Evolutionary conservation across 345 rosid species (phyloP).

Genomic region (Passiflora organensis): DNA sequence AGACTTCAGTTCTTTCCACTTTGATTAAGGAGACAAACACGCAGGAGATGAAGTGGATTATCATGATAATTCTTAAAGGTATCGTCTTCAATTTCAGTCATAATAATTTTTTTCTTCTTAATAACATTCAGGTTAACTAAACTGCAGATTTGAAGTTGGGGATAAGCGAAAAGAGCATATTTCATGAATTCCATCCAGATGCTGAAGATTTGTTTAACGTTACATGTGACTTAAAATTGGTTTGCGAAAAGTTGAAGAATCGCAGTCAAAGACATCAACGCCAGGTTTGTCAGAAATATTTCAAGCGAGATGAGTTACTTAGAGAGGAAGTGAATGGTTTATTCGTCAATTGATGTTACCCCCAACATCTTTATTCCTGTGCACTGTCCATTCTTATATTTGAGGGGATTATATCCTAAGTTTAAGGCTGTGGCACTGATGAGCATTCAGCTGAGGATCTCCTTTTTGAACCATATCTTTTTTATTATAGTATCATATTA

Average conservation of each 20-base stretch:
- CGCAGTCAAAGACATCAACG: conserved; percentile 84
- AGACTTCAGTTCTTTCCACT: conserved; percentile 55
- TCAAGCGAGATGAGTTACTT: background rate
- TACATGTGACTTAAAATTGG: conserved; percentile 91
- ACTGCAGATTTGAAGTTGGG: conserved; percentile 86
- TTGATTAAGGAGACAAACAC: conserved; percentile 90
- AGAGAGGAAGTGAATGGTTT: too few species aligned
- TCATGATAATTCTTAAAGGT: conserved; percentile 94
- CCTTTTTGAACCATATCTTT: too few species aligned
- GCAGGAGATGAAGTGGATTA: conserved; percentile 94
- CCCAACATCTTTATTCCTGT: too few species aligned
- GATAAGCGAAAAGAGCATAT: conserved; percentile 83
- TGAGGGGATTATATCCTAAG: too few species aligned
- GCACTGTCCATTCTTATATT: too few species aligned
- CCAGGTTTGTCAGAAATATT: conserved; percentile 45
- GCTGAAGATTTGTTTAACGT: conserved; percentile 96
- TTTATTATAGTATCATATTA: too few species aligned
- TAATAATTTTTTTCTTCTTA: too few species aligned
- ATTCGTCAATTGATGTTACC: too few species aligned
- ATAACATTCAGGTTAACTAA: background rate
- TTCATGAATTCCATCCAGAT: conserved; percentile 95
- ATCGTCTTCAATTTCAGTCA: background rate
- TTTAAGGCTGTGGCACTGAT: too few species aligned
- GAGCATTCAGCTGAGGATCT: too few species aligned
- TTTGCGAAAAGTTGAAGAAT: conserved; percentile 79